Conservation (phyloP, 345 rosid genomes). For the Conringia planisiliqua region DNA sequence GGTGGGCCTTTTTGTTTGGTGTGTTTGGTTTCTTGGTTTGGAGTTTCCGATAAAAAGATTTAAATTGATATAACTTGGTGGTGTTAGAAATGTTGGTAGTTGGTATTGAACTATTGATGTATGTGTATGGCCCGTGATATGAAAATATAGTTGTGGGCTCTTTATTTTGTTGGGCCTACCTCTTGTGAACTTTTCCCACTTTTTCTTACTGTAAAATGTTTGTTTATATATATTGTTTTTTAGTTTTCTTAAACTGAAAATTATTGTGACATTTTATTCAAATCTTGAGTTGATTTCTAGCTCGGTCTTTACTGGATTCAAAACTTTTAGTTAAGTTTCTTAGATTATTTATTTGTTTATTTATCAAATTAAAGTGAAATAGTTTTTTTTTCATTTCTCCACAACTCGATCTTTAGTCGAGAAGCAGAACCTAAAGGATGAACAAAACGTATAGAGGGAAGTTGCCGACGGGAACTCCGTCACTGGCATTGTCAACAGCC, state of each 20-base stretch:
- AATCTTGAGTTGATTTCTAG: too few species aligned
- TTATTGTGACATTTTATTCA: too few species aligned
- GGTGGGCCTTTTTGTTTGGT: neutral
- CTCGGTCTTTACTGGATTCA: too few species aligned
- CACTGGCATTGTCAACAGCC: slow-evolving; percentile 51
- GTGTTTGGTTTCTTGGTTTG: slow-evolving; percentile 4
- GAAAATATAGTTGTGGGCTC: slow-evolving; percentile 24
- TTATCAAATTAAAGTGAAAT: too few species aligned
- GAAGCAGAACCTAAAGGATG: neutral
- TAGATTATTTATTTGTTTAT: too few species aligned
- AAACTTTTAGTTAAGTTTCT: too few species aligned
- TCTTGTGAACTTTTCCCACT: neutral
- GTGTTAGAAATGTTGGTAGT: slow-evolving; percentile 1
- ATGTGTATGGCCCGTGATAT: slow-evolving; percentile 18
- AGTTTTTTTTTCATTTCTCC: neutral
- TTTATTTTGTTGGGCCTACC: slow-evolving; percentile 25
- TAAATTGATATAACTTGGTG: neutral
- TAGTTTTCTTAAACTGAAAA: too few species aligned
- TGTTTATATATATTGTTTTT: neutral
- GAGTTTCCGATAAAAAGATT: neutral
- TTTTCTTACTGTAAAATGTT: neutral
- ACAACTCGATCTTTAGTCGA: neutral
- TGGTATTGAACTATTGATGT: neutral
- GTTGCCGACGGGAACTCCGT: slow-evolving; percentile 65
- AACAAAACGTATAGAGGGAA: slow-evolving; percentile 40